Base-by-base conservation (phyloP, 306 rosid genomes). In the Coriaria nepalensis region DNA sequence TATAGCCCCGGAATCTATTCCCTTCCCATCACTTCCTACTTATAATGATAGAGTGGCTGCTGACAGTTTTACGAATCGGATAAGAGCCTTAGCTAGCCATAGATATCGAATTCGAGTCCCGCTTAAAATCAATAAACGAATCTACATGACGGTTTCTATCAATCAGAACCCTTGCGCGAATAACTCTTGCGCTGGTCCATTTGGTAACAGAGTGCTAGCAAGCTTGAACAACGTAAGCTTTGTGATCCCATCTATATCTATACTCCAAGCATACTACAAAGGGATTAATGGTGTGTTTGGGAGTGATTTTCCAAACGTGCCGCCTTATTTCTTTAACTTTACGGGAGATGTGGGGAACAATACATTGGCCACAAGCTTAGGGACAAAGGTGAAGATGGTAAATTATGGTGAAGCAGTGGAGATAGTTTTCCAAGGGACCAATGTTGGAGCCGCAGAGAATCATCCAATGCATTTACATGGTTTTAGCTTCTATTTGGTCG, bases 381-480 rank as follows among this genome's bases (percentile, higher is more conserved):
- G 60, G 10, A 53, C 75, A 5, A 60, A 56, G 36, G 72, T 15
- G 11, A 43, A 35, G 11, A 13, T 64, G 43, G 29, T 73, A 40
- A 50, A 60, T 6, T 73, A 59, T 13, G 65, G 65, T 10, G 65
- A 33, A 49, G 48, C 36, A 7, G 77, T 75, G 34, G 77, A 75
- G 57, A 49, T 76, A 7, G 59, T 68, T 9, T 61, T 51, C 65
- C 83, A 76, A 48, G 83, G 75, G 14, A 76, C 79, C 0, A 56
- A 58, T 39, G 0, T 72, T 32, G 2, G 40, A 7, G 49, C 39
- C 7, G 55, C 78, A 5, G 73, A 68, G 73, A 72, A 69, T 57
- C 83, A 76, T 39, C 76, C 79, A 0, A 44, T 71, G 48, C 83
- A 76, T 55, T 61, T 72, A 13, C 83, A 76, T 48, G 83, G 83